A percentile compares a stretch with the other conserved stretches of the same genome.
These are phyloP conservation scores for Thermothelomyces thermophilus DNA, from an alignment of 2,329 filamentous ascomycete species.

Conservation along the genomic window DNA sequence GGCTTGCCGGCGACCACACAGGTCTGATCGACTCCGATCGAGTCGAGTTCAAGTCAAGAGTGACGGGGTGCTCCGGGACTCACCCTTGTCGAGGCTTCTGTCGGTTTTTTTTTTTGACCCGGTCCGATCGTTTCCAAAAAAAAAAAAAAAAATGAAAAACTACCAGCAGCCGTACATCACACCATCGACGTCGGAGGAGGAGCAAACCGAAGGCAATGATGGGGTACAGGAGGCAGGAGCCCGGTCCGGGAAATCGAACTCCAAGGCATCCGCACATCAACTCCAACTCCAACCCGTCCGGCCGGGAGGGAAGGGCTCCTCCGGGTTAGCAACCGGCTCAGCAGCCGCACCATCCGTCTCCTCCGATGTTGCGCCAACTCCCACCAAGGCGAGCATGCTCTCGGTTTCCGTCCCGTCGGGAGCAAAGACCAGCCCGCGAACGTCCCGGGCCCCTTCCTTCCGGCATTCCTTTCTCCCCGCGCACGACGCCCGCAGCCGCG, in stretches of 20 bases:
- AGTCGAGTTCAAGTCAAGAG: slow-evolving; percentile 1
- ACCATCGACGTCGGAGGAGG: slow-evolving; percentile 5
- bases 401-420: slow-evolving; percentile 13
- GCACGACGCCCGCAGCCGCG: slow-evolving; percentile 37
- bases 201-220: slow-evolving; percentile 1
- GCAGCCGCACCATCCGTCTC: slow-evolving; percentile 5
- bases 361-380: background rate
- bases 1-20: background rate
- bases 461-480: slow-evolving; percentile 32
- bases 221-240: slow-evolving; percentile 1
- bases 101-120: background rate
- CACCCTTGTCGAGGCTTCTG: slow-evolving; percentile 2
- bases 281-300: slow-evolving; percentile 16
- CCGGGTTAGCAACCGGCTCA: background rate
- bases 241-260: background rate
- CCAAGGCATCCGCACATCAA: slow-evolving; percentile 15
- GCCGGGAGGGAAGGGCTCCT: background rate
- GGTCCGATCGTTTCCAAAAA: slow-evolving; percentile 14
- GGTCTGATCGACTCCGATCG: background rate
- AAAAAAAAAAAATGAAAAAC: no score
- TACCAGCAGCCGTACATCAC: slow-evolving; percentile 21
- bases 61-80: slow-evolving; percentile 14
- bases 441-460: slow-evolving; percentile 17
- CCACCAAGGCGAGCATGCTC: slow-evolving; percentile 13
- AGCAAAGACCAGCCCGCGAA: slow-evolving; percentile 7